These are phyloP conservation scores for Fraxinus xanthoxyloides DNA, from an alignment of 305 asterid genomes.

Conservation along the genomic window DNA sequence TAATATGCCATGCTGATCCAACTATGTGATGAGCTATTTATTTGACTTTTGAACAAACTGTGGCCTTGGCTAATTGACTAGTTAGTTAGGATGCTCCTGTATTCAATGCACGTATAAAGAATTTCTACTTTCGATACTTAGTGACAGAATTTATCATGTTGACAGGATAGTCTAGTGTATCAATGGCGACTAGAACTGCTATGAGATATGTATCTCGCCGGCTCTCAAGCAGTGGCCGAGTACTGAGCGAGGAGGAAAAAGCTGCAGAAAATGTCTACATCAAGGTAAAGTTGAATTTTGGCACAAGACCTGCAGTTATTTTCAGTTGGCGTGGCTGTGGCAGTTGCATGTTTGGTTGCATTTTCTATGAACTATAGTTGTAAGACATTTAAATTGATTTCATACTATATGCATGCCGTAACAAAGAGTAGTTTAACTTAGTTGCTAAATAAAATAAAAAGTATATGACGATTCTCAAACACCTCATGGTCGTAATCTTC, in stretches of 20 bases:
- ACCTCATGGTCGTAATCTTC: not conserved
- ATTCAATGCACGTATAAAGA: not conserved
- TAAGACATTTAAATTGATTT: not conserved
- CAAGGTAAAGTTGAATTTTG: conserved; percentile 43
- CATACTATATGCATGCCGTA: not conserved
- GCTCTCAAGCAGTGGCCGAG: conserved; percentile 55
- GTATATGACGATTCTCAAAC: not conserved
- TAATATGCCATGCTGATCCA: not conserved
- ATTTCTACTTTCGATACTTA: not conserved
- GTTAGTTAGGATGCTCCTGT: conserved; percentile 5
- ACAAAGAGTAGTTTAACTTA: not conserved
- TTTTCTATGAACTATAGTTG: not conserved
- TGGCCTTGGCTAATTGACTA: not conserved
- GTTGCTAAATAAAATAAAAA: not conserved
- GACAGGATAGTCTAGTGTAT: conserved; percentile 29
- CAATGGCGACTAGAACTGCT: conserved; percentile 58
- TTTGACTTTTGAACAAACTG: not conserved
- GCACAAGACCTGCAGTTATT: not conserved
- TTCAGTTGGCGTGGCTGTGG: not conserved
- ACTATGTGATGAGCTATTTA: not conserved
- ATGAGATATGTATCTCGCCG: conserved; percentile 56
- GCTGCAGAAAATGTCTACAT: conserved; percentile 94
- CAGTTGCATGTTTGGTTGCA: not conserved
- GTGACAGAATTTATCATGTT: conserved; percentile 3
- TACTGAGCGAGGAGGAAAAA: conserved; percentile 82